Evolutionary conservation across 768 basidiomycete species (phyloP).

Genomic region (Pluteus cervinus): DNA sequence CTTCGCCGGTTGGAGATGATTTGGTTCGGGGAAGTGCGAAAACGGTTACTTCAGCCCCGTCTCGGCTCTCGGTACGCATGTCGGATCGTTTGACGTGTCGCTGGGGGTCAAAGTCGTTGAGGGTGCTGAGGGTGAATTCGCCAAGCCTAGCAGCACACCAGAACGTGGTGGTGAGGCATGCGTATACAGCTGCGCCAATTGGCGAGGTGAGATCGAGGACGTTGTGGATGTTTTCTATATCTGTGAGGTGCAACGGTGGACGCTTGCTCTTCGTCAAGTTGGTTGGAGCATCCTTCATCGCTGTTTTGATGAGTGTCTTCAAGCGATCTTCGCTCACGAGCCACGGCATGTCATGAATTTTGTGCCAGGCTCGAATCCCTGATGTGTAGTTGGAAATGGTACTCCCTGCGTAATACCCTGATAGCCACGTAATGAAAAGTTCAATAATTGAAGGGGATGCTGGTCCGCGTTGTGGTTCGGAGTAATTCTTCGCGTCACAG

Average conservation of each 20-base stretch:
- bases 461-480: constrained; percentile 26
- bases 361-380: constrained; percentile 40
- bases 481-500: constrained; percentile 24
- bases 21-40: constrained; percentile 25
- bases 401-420: constrained; percentile 23
- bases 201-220: constrained; percentile 20
- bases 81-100: constrained; percentile 21
- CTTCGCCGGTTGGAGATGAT: constrained; percentile 16
- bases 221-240: constrained; percentile 12
- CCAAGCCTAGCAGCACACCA: constrained; percentile 25
- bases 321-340: constrained; percentile 16
- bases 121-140: constrained; percentile 29
- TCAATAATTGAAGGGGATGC: constrained; percentile 15
- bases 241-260: constrained; percentile 19
- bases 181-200: constrained; percentile 27
- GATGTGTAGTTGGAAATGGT: constrained; percentile 31
- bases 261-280: constrained; percentile 22
- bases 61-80: constrained; percentile 8
- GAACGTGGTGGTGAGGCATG: constrained; percentile 33
- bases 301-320: constrained; percentile 22
- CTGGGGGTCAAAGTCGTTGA: constrained; percentile 21
- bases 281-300: constrained; percentile 20
- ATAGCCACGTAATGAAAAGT: constrained; percentile 21
- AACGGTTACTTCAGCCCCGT: constrained; percentile 17
- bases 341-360: constrained; percentile 31